Percentiles rank a stretch among this genome's conserved stretches.
Conservation (phyloP, 805 yeast genomes). For the Clavispora phyllophila region DNA sequence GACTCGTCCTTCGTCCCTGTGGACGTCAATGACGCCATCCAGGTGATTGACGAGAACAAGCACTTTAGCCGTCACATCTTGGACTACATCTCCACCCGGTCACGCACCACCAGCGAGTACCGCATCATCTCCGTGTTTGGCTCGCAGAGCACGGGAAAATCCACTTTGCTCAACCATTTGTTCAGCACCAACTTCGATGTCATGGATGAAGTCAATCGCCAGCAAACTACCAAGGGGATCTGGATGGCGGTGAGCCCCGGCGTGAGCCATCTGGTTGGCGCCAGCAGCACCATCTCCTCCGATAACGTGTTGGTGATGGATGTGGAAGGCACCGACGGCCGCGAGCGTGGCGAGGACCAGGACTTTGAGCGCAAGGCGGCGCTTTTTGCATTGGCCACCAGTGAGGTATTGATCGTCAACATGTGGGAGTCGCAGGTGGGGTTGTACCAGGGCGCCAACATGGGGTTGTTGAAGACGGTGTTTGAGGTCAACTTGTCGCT, state of each 20-base stretch:
- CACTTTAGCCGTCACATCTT: constrained; percentile 35
- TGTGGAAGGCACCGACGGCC: constrained; percentile 98
- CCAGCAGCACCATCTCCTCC: constrained; percentile 4
- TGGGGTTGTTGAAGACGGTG: constrained; percentile 92
- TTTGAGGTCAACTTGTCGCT: constrained; percentile 89
- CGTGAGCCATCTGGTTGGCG: constrained; percentile 14
- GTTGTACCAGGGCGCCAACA: constrained; percentile 93
- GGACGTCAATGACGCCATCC: constrained; percentile 43
- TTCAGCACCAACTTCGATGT: constrained; percentile 83
- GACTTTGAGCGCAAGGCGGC: constrained; percentile 98
- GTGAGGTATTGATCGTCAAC: constrained; percentile 85
- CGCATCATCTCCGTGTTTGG: constrained; percentile 96
- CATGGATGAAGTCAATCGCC: constrained; percentile 82
- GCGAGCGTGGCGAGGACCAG: constrained; percentile 97
- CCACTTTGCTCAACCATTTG: constrained; percentile 79
- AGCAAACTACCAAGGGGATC: constrained; percentile 66
- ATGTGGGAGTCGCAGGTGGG: constrained; percentile 98
- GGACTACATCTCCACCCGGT: constrained; percentile 9
- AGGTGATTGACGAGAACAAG: constrained; percentile 60
- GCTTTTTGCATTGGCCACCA: constrained; percentile 85
- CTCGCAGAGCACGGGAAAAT: constrained; percentile 94
- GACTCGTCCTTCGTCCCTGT: constrained; percentile 39
- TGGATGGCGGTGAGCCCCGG: constrained; percentile 40
- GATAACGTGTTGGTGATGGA: constrained; percentile 74
- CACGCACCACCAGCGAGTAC: constrained; percentile 46